A percentile compares a stretch with the other conserved stretches of the same genome.
phyloP scores from a whole-genome alignment of 768 basidiomycete species.

The Boletus sp. region DNA sequence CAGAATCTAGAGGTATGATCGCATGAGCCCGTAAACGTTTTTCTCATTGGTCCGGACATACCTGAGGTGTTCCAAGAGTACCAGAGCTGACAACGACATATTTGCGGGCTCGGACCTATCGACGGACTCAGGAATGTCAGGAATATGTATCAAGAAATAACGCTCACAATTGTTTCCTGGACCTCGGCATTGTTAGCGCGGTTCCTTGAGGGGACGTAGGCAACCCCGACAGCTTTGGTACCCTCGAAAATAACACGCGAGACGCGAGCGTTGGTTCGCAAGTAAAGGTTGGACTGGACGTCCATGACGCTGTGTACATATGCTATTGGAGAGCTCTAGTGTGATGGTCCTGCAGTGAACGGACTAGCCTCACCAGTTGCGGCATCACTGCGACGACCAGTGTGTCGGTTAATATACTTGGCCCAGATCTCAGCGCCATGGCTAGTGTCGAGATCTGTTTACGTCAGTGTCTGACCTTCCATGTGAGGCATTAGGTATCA shows the following conservation, averaged over 20 bases:
- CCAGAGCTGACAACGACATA: slow-evolving; percentile 63
- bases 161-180: slow-evolving; percentile 52
- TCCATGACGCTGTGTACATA: slow-evolving; percentile 74
- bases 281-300: slow-evolving; percentile 60
- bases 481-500: slow-evolving; percentile 5
- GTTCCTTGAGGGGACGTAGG: slow-evolving; percentile 63
- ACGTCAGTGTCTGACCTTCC: background rate
- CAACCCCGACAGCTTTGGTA: slow-evolving; percentile 67
- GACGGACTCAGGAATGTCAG: background rate
- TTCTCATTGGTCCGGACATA: background rate
- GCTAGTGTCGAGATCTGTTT: slow-evolving; percentile 50
- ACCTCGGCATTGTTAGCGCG: slow-evolving; percentile 49
- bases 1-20: slow-evolving; percentile 43
- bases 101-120: slow-evolving; percentile 54
- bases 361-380: slow-evolving; percentile 48
- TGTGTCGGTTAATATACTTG: slow-evolving; percentile 73
- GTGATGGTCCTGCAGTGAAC: background rate
- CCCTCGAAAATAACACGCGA: slow-evolving; percentile 71
- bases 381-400: slow-evolving; percentile 68
- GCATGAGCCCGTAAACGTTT: background rate
- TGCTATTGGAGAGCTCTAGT: slow-evolving; percentile 32
- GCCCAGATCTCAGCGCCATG: slow-evolving; percentile 73
- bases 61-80: slow-evolving; percentile 65
- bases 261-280: slow-evolving; percentile 64
- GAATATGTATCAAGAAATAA: background rate